phyloP scores from a whole-genome alignment of 768 basidiomycete species.

The Boletus sp. region DNA sequence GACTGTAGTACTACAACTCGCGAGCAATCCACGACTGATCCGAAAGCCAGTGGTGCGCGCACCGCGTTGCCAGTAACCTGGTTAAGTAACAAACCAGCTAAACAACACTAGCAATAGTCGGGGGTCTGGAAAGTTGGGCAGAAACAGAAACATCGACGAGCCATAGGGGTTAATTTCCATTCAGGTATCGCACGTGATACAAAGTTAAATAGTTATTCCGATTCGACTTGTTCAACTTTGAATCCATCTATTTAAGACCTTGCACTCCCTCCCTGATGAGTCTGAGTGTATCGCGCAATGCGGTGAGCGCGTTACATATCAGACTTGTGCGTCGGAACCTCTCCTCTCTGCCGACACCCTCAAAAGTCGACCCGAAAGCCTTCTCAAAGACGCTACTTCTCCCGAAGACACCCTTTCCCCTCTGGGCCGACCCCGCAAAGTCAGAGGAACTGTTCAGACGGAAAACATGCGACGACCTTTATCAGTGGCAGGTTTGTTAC shows the following conservation, averaged over 20 bases:
- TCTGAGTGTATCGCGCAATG: conserved; percentile 16
- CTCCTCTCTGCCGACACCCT: conserved; percentile 7
- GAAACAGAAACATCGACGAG: too few species aligned
- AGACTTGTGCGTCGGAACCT: conserved; percentile 12
- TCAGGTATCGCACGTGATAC: background rate
- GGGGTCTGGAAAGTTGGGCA: too few species aligned
- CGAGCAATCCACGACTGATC: background rate
- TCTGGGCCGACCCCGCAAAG: conserved; percentile 63
- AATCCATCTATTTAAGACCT: background rate
- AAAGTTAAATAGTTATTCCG: background rate
- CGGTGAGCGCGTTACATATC: conserved; percentile 5
- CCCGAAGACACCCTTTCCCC: conserved; percentile 77
- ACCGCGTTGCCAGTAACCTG: background rate
- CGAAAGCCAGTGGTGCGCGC: too few species aligned
- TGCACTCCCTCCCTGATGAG: conserved; percentile 12
- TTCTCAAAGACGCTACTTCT: conserved; percentile 69
- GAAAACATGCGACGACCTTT: conserved; percentile 70
- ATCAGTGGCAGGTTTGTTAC: conserved; percentile 68
- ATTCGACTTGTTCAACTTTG: background rate
- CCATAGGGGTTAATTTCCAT: background rate
- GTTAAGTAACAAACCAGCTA: background rate
- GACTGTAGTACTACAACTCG: background rate
- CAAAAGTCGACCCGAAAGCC: conserved; percentile 29
- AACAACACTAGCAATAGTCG: too few species aligned
- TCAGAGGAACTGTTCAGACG: conserved; percentile 55